Evolutionary conservation across 495 filamentous ascomycete species (phyloP).

Genomic region (Parathielavia appendiculata): DNA sequence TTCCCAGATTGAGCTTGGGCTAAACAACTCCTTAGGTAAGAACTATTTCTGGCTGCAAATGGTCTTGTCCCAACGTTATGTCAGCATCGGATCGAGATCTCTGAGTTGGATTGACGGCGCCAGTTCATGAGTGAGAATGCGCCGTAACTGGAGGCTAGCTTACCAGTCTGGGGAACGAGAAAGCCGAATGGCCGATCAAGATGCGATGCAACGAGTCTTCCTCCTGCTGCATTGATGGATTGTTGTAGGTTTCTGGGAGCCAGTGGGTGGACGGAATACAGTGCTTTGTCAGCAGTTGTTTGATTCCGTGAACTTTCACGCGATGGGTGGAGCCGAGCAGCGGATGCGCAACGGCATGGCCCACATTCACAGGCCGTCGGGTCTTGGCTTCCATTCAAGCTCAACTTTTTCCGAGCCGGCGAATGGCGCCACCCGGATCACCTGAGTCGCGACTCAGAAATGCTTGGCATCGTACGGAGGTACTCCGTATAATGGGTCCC

Average conservation of each 20-base stretch:
- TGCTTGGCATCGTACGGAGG: no score
- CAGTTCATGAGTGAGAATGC: not conserved
- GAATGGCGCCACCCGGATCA: no score
- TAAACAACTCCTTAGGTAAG: constrained; percentile 6
- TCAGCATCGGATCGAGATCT: not conserved
- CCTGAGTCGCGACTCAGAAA: no score
- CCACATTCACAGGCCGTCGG: no score
- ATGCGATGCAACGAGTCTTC: not conserved
- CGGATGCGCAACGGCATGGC: no score
- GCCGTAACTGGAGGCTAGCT: not conserved
- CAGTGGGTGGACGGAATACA: not conserved
- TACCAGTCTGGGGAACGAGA: not conserved
- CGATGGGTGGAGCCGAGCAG: not conserved
- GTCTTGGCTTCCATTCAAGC: no score
- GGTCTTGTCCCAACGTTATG: constrained; percentile 4
- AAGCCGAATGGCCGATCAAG: constrained; percentile 6
- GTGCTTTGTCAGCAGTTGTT: constrained; percentile 12
- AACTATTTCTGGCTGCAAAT: not conserved
- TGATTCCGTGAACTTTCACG: not conserved
- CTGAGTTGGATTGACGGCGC: not conserved
- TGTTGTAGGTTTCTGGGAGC: not conserved
- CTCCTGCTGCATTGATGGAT: not conserved
- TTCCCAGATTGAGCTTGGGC: constrained; percentile 1
- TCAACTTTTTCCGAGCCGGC: no score
- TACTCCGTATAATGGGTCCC: no score